Evolutionary conservation across 1,284 basidiomycete species (phyloP), one percentile per base, ranked within the genome.

Genomic region (Ganoderma sinense): DNA sequence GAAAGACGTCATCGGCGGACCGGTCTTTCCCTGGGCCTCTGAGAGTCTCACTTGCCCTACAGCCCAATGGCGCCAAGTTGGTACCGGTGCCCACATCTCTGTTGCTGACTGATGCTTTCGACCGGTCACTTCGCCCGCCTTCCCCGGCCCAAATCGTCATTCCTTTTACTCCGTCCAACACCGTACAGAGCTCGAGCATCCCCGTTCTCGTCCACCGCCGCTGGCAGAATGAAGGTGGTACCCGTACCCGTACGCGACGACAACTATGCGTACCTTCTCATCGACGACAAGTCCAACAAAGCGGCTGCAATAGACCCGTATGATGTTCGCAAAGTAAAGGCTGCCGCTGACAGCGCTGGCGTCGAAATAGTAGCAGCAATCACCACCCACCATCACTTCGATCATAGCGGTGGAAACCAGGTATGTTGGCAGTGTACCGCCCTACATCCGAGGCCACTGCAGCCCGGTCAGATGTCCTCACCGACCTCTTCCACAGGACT

Each of bases 181-280:
- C 36, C n/a, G 10, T 39, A 39, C 23, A 53, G 59, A 23, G 26
- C 23, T 43, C 59, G 23, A 61, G 13, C 43, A 33, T 66, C 66
- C 1, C 55, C 69, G 23, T 80, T 83, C 67, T 73, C 80, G 29
- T 71, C 75, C 60, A 72, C 79, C 59, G 41, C 74, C 23, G 20
- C 66, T 39, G 39, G 41, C 66, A 83, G 72, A 51, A 94, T 95
- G 93, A 88, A 89, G 77, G 85, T 96, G 78, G 81, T 94, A 23
- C 90, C 94, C 1, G 88, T 95, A 6, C 92, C 90, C 53, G 93
- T 95, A 62, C 88, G 92, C 71, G 84, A 89, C 36, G 94, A 97
- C 80, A 97, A 97, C 81, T 97, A 97, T 81, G 94, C 94, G 65
- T 97, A 97, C 80, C 87, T 97, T 48, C 82, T 97, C 80, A 83